Base-by-base conservation (phyloP, 2,329 filamentous ascomycete species). In the Aspergillus fructus region DNA sequence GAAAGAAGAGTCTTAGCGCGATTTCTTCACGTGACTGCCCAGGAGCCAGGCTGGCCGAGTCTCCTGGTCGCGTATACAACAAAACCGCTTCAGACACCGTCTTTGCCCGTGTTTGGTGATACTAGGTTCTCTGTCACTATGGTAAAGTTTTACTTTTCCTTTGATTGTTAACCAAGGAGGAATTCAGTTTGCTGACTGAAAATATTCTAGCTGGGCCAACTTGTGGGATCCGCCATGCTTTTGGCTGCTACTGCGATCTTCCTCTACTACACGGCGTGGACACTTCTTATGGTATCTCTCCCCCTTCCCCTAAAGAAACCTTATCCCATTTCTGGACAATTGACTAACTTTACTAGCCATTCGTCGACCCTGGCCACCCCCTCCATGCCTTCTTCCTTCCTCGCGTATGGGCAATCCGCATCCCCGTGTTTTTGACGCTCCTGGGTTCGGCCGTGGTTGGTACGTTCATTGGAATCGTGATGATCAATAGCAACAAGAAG, bases 401-500 rank as follows among this genome's bases (percentile, higher is more conserved):
- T 47, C 93, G 94, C 75, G 93, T 96, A 74, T 99, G 94, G 94
- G 94, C 94, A 60, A 96, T 99, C 74, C 93, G 94, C 75, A 94
- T 99, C 71, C 94, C 94, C 67, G 93, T 99, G 68, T 96, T 99
- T 74, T 87, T 99, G 66, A 89, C 97, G 62, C 87, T 99, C 47
- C 83, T 99, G 65, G 93, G 89, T 63, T 93, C 89, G 59, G 92
- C 94, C 59, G 92, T 99, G 59, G 93, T 99, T 60, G 94, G 94
- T 63, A 96, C 91, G 59, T 99, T 99, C 82, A 83, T 99, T 66
- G 89, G 90, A 69, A 88, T 96, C 72, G 93, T 99, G 71, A 99
- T 99, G 94, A 97, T 99, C 79, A 87, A 91, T 75, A 97, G 93
- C 83, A 97, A 97, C 83, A 85, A 89, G 76, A 97, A 97, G 86